Percentiles rank a stretch among this genome's conserved stretches.
phyloP scores from a whole-genome alignment of 495 filamentous ascomycete species.

The Aspergillus cristatus region DNA sequence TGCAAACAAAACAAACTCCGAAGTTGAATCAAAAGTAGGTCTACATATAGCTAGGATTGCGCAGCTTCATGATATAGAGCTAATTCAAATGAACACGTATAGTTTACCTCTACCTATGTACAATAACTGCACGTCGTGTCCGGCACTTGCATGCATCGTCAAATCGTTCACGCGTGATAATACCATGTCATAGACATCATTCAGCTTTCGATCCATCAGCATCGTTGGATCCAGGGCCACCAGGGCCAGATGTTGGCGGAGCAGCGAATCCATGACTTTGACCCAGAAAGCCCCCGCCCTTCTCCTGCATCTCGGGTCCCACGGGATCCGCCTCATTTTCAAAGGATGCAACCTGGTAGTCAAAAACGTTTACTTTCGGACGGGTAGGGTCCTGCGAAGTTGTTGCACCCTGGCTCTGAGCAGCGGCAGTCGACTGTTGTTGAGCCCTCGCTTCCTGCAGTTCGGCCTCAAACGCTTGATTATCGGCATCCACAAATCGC shows the following conservation, averaged over 20 bases:
- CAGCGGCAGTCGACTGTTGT: conserved; percentile 1
- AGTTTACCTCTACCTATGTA: too few species aligned
- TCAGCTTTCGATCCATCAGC: background rate
- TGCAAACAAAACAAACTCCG: too few species aligned
- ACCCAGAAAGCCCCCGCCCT: conserved; percentile 15
- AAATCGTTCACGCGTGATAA: too few species aligned
- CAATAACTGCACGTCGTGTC: too few species aligned
- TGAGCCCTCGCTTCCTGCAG: conserved; percentile 15
- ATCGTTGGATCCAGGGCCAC: background rate
- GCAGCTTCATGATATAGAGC: too few species aligned
- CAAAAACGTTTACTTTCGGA: conserved; percentile 32
- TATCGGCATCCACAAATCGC: conserved; percentile 41
- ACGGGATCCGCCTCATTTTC: conserved; percentile 15
- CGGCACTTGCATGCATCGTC: too few species aligned
- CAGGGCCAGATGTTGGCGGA: too few species aligned
- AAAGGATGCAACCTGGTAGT: conserved; percentile 32
- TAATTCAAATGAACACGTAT: too few species aligned
- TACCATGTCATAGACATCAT: too few species aligned
- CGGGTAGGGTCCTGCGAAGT: conserved; percentile 5
- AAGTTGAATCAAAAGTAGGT: too few species aligned
- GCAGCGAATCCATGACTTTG: conserved; percentile 3
- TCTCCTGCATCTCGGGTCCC: conserved; percentile 34
- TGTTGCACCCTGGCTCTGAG: background rate
- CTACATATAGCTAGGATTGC: too few species aligned
- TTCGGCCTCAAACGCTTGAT: conserved; percentile 37